Base-by-base conservation (phyloP, 441 rosid genomes). In the Kokia cookei region DNA sequence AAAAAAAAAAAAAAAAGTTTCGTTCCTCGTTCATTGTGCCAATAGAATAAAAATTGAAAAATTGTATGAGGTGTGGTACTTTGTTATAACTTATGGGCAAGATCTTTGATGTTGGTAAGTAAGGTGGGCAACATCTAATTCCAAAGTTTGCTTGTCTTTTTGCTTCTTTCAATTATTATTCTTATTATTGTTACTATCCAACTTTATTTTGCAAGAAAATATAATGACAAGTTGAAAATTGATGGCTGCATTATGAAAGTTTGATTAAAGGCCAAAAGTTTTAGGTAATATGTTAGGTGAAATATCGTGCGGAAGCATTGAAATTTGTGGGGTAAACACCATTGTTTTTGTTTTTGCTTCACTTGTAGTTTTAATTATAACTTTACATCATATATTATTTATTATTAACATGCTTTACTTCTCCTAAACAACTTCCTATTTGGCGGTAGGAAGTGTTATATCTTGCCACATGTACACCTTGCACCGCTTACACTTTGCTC, bases 231-330 rank as follows among this genome's bases (percentile, higher is more conserved):
- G 7, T 62, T 32, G 22, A 17, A 19, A 72, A 26, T 32, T 54
- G 57, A 32, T 58, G 58, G 74, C n/a, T 63, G 65, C 22, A 73
- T 69, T 59, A 69, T 70, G 48, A 43, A 77, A 35, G 11, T 15
- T 14, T 53, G 26, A 45, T 61, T 27, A 65, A 63, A 76, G 65
- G 82, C 85, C 84, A 78, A 79, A 64, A 69, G 66, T 55, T 77
- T 82, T 76, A 74, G 85, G 82, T 81, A 64, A 69, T 22, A 51
- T 70, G 80, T 76, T 81, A 75, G 82, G 84, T 84, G 75, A 57
- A 81, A 19, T 51, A 51, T 1, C 22, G 58, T 43, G 26, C 55
- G 64, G 57, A 75, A 69, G 12, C 0, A 3, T 27, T 59, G 45
- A 15, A 47, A 54, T 43, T 65, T 59, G 82, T n/a, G 65, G 29